Base-by-base conservation (phyloP, 1,284 basidiomycete species). In the Schizophyllum amplum region DNA sequence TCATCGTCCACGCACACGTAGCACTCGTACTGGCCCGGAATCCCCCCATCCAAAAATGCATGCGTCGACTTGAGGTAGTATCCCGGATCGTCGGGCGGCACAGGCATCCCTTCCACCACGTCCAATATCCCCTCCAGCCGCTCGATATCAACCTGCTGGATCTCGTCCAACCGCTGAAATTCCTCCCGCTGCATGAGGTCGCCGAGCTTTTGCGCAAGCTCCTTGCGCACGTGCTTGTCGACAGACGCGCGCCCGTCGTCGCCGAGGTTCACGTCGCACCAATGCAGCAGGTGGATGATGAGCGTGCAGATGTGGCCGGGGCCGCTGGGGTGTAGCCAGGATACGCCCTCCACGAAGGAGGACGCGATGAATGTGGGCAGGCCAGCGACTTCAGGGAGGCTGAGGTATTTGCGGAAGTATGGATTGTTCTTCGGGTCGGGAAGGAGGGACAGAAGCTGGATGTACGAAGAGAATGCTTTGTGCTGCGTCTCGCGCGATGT, bases 381-480 rank as follows among this genome's bases (percentile, higher is more conserved):
- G 9, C 58, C 63, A 20, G 56, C 56, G 33, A 24, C 47, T 24
- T 42, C 33, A 17, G 62, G 24, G 47, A 60, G 60, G 46, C 54
- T 53, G 25, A 67, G 57, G 56, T 63, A 64, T 50, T 60, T 61
- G 50, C 66, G 60, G 52, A 64, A 59, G 57, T 67, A 65, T 6
- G 65, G 60, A 49, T 67, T 58, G 15, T 55, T 7, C 53, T 59
- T 60, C 17, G 66, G 66, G 23, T 67, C 65, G 22, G 64, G 65
- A 24, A 67, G 52, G 24, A 66, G 59, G 24, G 65, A 63, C 50
- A 67, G 57, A 17, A 67, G 62, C 26, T 65, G 63, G 47, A 67
- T 62, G 48, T 56, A 55, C 1, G 59, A 58, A 3, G 63, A 60
- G 1, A 64, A 13, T 1, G 64, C 63, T 24, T 56, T 56, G 25